These are phyloP conservation scores for Xylariaceae sp. DNA, from an alignment of 2,329 filamentous ascomycete species.

Conservation along the genomic window DNA sequence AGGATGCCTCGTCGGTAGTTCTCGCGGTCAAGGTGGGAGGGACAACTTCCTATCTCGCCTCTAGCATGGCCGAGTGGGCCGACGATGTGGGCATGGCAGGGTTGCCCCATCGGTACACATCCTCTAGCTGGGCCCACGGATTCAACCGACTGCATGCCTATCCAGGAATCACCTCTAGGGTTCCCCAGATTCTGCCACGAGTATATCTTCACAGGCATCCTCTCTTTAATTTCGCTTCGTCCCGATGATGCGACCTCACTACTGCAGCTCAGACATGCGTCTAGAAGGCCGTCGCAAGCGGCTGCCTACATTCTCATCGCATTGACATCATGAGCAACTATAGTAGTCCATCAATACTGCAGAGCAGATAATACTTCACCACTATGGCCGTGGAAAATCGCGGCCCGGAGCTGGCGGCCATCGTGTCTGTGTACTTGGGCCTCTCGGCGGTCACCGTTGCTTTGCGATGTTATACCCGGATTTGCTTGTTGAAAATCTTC, in stretches of 20 bases:
- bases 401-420: conserved; percentile 21
- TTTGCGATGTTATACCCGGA: conserved; percentile 27
- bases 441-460: conserved; percentile 20
- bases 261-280: no score
- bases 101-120: background rate
- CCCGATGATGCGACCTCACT: conserved; percentile 8
- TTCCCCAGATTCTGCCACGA: conserved; percentile 3
- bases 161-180: background rate
- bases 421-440: conserved; percentile 16
- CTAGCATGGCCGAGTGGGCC: background rate
- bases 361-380: background rate
- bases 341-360: background rate
- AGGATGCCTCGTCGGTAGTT: background rate
- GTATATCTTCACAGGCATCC: conserved; percentile 5
- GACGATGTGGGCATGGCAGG: background rate
- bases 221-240: conserved; percentile 10
- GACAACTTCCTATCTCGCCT: conserved; percentile 4
- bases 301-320: no score
- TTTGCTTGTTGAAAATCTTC: conserved; percentile 23
- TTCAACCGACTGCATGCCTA: no score
- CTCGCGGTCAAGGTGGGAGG: background rate
- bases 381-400: conserved; percentile 22
- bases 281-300: no score
- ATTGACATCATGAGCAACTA: background rate
- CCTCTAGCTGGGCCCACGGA: background rate